Evolutionary conservation across 306 rosid genomes (phyloP).

Genomic region (Lupinus albus): DNA sequence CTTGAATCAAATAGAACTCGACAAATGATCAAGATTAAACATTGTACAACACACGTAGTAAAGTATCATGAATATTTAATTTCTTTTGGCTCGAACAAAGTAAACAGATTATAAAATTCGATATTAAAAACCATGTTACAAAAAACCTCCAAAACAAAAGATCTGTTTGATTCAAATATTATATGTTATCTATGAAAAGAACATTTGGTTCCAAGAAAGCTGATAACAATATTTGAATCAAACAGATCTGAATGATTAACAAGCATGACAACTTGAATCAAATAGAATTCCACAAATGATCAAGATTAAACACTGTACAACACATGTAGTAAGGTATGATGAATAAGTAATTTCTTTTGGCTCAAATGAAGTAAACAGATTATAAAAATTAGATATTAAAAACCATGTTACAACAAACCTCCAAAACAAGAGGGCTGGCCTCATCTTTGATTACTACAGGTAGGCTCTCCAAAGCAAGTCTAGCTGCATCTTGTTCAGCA

Average conservation of each 20-base stretch:
- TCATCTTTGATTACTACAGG: conserved; percentile 39
- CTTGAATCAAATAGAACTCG: background rate
- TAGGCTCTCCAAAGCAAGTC: conserved; percentile 47
- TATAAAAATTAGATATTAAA: too few species aligned
- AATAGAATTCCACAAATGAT: background rate
- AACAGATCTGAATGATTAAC: too few species aligned
- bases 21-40: too few species aligned
- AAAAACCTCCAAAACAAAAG: conserved; percentile 50
- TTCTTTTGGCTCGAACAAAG: background rate
- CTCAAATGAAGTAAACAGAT: background rate
- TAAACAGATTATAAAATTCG: background rate
- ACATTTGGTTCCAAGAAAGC: background rate
- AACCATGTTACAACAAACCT: conserved; percentile 45
- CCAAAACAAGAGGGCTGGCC: conserved; percentile 33
- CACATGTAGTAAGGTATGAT: background rate
- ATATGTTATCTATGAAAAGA: conserved; percentile 10
- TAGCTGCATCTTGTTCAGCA: too few species aligned
- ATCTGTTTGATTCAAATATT: conserved; percentile 43
- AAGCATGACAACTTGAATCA: too few species aligned
- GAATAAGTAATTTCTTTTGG: background rate
- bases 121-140: background rate
- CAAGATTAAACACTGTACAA: background rate
- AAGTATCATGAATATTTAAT: background rate
- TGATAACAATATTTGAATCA: background rate
- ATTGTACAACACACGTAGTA: background rate